Evolutionary conservation across 2,329 filamentous ascomycete species (phyloP), one percentile per base, ranked within the genome.

Genomic region (Cercospora sp.): DNA sequence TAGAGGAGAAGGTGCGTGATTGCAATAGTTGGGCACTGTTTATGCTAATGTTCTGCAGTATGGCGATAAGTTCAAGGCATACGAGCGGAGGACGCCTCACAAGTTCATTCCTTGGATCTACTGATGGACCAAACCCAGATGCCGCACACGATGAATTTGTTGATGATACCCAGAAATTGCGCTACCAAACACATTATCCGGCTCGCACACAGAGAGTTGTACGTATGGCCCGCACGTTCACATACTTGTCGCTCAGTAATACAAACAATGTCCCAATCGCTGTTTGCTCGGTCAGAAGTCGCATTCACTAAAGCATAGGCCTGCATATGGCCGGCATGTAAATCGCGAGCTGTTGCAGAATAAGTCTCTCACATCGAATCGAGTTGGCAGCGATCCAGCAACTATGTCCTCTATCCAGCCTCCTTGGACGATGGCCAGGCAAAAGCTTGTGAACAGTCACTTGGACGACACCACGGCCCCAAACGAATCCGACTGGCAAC

Each of bases 41-140:
- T 16, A 43, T 32, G 43, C 63, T 62, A 21, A 55, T 6, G 3
- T 43, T n/a, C 13, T 40, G 18, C 58, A 80, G 78, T 82, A 82
- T 67, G 81, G 79, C 16, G 77, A 78, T 40, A 72, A 80, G 63
- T 82, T 80, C 75, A 67, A 71, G 26, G 70, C 77, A 40, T 79
- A 81, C 71, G 79, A 81, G 76, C 69, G 74, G 53, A 74, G 75
- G 18, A 79, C 80, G 59, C 79, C 79, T 3, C 82, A 80, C 70
- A 77, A 76, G 67, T 77, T 82, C 58, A 69, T 82, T 49, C 81
- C 81, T 0, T 78, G 67, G 62, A 16, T 77, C 16, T 76, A 71
- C 32, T 77, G 21, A 51, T 6, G 5, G 1, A 7, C 0, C 10
- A 6, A 43, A 24, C 0, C 34, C 21, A 5, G 2, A 37, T 43